Percentiles rank a stretch among this genome's conserved stretches.
These are phyloP conservation scores for Tolypocladium paradoxum DNA, from an alignment of 2,329 filamentous ascomycete genomes.

Conservation along the genomic window DNA sequence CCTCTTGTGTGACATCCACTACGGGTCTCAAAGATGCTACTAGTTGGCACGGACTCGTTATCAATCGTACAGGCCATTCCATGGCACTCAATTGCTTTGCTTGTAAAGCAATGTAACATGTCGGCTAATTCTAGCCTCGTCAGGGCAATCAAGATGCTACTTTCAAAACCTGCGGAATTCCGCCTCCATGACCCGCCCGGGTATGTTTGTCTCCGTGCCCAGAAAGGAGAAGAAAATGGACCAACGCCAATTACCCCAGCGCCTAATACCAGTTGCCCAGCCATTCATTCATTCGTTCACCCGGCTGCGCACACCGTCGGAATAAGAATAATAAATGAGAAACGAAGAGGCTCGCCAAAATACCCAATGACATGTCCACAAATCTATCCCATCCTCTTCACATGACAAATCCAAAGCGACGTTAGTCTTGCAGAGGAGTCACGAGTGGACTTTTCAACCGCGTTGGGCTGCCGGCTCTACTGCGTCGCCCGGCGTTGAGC, in stretches of 20 bases:
- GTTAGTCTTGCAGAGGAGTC: constrained; percentile 35
- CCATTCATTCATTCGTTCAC: background rate
- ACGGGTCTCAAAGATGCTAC: background rate
- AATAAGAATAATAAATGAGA: background rate
- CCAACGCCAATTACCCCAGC: background rate
- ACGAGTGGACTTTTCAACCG: constrained; percentile 48
- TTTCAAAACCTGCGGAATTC: background rate
- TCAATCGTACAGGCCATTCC: background rate
- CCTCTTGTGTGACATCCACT: background rate
- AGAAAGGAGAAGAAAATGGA: background rate
- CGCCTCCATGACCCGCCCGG: background rate
- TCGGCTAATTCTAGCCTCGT: background rate
- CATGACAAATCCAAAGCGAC: background rate
- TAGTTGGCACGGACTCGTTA: background rate
- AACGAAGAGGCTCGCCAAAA: background rate
- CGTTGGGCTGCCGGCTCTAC: constrained; percentile 46
- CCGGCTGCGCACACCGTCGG: background rate
- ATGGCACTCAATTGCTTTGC: background rate
- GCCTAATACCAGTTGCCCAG: background rate
- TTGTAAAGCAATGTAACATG: background rate
- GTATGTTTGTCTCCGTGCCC: too few relatives aligned
- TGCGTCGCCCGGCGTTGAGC: constrained; percentile 45
- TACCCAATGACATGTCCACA: background rate
- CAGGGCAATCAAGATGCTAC: background rate
- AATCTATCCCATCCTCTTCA: constrained; percentile 10